A percentile compares a stretch with the other conserved stretches of the same genome.
phyloP scores from a whole-genome alignment of 1,284 basidiomycete genomes.

The Trichosporon sp. region DNA sequence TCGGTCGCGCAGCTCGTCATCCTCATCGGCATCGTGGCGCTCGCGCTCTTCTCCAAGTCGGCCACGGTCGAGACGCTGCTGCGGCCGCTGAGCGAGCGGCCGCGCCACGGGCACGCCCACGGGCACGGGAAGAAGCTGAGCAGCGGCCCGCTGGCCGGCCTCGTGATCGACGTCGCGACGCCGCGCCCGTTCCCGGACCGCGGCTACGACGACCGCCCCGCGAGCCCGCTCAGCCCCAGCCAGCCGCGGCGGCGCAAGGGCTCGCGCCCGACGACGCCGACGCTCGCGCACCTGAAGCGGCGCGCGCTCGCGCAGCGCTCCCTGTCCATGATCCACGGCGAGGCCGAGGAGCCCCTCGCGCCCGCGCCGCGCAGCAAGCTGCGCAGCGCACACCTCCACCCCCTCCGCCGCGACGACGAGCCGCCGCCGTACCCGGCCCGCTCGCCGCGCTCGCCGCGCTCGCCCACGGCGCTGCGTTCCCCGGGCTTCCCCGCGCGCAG shows the following conservation, averaged over 20 bases:
- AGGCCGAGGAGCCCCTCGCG: not conserved
- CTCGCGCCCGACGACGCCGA: not conserved
- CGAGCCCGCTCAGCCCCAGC: not conserved
- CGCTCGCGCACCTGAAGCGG: not conserved
- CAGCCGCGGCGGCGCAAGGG: not conserved
- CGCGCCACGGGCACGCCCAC: not conserved
- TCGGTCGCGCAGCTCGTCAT: constrained; percentile 42
- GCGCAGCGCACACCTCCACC: not conserved
- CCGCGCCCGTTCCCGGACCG: not conserved
- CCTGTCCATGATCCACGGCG: not conserved
- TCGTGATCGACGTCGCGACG: constrained; percentile 32
- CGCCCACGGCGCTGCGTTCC: not conserved
- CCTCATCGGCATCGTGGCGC: constrained; percentile 34
- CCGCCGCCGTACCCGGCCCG: not conserved
- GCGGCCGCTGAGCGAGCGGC: constrained; percentile 24
- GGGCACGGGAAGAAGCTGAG: constrained; percentile 12
- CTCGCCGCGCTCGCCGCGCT: not conserved
- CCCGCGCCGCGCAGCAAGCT: not conserved
- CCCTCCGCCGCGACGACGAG: not conserved
- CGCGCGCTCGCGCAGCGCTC: not conserved
- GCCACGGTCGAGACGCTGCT: constrained; percentile 38
- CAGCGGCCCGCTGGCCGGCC: constrained; percentile 34
- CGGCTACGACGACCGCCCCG: not conserved
- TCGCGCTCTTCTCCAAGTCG: constrained; percentile 33
- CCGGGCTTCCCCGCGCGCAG: not conserved